Base-by-base conservation (phyloP, 2,329 filamentous ascomycete species). In the Scopulariopsis brevicaulis region DNA sequence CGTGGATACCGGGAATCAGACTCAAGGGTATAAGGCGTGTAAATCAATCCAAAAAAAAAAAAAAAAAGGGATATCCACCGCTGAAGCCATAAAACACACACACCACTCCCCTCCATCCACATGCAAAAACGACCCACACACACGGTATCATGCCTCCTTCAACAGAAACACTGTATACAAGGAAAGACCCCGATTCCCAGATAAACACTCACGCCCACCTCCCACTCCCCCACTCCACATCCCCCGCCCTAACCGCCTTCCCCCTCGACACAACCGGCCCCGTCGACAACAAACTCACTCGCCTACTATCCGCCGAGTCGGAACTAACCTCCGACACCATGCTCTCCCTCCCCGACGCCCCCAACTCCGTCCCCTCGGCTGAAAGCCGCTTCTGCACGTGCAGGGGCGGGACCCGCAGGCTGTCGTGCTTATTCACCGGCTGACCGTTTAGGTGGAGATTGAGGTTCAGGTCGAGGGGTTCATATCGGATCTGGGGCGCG, bases 211-310 rank as follows among this genome's bases (percentile, higher is more conserved):
- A 46, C 5, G 6, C 15, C n/a, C 40, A 46, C n/a, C 18, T 46
- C 65, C 66, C 67, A 66, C 68, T 20, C 62, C 65, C 2, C 62
- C 64, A 3, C 67, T 67, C 0, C 67, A 68, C 35, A 57, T 69
- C 66, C 11, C 58, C 62, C 0, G 63, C 62, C 14, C 60, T 63
- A 52, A 62, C 62, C 8, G 61, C 59, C 66, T 65, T 67, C 48
- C 63, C 64, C 46, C 50, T 53, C 52, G 24, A n/a, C 18, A 54
- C 34, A n/a, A 28, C 48, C 34, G 55, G 22, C 15, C 35, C 50
- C 62, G 37, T 55, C 24, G 40, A 56, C n/a, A 54, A 18, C 12
- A 52, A 48, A 20, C 58, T 56, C 34, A 52, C 43, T 3, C 55
- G 53, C 32, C 22, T 55, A 51, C 55, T 59, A 32, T 46, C 40